Evolutionary conservation across 805 yeast genomes (phyloP), one percentile per base, ranked within the genome.

Genomic region (Clavispora phyllophila): DNA sequence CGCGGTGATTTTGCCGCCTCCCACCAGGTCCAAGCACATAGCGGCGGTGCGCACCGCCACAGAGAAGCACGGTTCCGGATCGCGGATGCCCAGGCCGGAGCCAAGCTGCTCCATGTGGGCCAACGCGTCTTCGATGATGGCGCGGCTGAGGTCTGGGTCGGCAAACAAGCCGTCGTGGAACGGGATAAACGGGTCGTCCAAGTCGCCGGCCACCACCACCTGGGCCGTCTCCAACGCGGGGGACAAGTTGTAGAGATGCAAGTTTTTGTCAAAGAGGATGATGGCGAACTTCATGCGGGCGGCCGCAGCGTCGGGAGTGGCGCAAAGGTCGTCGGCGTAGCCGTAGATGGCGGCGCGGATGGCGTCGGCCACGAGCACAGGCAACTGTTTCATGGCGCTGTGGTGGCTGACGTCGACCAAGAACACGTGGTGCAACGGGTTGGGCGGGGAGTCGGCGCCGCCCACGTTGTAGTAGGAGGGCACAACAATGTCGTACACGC

Each of bases 1-100:
- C 0, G 86, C 75, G 18, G 84, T 75, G 26, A 91, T 81, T 53
- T 90, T 86, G 46, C 98, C 99, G 47, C 93, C 93, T 8, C 93
- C 96, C 26, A 73, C 73, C 18, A 66, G 62, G 35, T 73, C 73
- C 22, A 89, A 66, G 6, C 88, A 81, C 40, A 76, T 57, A 51
- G 72, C 65, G 0, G 95, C 91, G 2, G 83, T 79, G 42, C 80
- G 70, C 26, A 88, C 62, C 0, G 95, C 96, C 3, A 87, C 78
- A 0, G 96, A 95, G 56, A 78, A 84, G 23, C 88, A 81, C 0
- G 87, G 82, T 50, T 84, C 90, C 0, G 81, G 62, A 25, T 70
- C 74, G 5, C 60, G 56, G n/a, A 61, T 42, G 3, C 58, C 57
- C 41, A 72, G 69, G 36, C 66, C 68, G 15, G 63, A 66, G 10